Evolutionary conservation across 169 alveolate species (phyloP).

Genomic region (Plasmodium gonderi): DNA sequence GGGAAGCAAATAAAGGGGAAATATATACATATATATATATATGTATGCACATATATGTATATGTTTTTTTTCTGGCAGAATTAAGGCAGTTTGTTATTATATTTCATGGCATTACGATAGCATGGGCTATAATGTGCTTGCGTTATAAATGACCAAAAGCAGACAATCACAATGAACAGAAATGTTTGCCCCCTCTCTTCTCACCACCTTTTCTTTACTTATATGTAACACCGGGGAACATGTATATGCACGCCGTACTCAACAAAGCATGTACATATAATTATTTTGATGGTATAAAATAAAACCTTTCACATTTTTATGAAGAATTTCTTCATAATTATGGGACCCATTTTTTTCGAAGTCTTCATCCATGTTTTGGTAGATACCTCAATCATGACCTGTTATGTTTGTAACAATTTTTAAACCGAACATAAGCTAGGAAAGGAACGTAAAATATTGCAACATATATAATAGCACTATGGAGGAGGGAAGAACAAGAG

Average conservation of each 20-base stretch:
- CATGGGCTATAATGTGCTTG: background rate
- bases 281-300: background rate
- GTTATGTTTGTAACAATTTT: background rate
- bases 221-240: too few species aligned
- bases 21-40: background rate
- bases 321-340: slow-evolving; percentile 48
- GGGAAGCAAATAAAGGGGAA: background rate
- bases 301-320: slow-evolving; percentile 52
- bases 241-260: background rate
- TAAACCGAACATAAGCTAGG: background rate
- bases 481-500: background rate
- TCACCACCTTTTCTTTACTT: too few species aligned
- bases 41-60: background rate
- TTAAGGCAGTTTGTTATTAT: background rate
- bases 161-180: background rate
- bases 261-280: background rate
- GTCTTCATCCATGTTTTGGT: slow-evolving; percentile 25
- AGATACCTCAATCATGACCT: background rate
- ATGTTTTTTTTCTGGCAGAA: background rate
- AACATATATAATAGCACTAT: background rate
- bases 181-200: background rate
- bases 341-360: background rate
- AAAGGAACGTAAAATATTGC: background rate
- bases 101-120: background rate
- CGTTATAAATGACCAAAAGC: background rate